These are phyloP conservation scores for Poa annua DNA, from an alignment of 176 grass and related monocot genomes.

Conservation along the genomic window DNA sequence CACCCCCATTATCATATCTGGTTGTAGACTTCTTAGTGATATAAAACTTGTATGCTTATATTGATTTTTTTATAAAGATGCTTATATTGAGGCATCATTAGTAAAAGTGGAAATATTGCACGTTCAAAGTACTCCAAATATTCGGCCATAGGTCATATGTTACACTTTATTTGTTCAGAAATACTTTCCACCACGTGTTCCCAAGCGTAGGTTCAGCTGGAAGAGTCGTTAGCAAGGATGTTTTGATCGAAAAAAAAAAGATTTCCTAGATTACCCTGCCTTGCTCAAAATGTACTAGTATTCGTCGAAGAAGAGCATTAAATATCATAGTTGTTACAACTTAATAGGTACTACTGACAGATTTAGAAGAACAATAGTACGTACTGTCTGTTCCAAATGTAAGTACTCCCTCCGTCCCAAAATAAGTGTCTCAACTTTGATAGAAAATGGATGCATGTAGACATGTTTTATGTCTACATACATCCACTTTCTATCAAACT, in stretches of 20 bases:
- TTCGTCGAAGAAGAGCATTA: background rate
- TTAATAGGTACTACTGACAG: conserved; percentile 14
- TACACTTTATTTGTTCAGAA: background rate
- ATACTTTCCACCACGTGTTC: background rate
- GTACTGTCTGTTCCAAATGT: background rate
- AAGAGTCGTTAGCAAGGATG: background rate
- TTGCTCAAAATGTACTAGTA: background rate
- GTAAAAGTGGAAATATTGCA: conserved; percentile 16
- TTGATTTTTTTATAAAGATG: conserved; percentile 15
- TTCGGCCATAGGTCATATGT: background rate
- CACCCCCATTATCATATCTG: background rate
- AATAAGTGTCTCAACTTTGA: too few relatives aligned
- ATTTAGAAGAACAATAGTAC: conserved; percentile 27
- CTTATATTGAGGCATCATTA: conserved; percentile 23
- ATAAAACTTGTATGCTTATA: conserved; percentile 34
- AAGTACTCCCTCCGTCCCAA: too few relatives aligned
- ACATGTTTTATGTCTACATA: too few relatives aligned
- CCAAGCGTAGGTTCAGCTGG: background rate
- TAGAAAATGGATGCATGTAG: too few relatives aligned
- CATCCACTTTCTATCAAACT: too few relatives aligned
- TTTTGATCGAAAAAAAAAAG: background rate
- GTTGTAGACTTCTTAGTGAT: background rate
- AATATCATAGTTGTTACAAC: conserved; percentile 14
- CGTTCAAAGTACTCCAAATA: conserved; percentile 14
- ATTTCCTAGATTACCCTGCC: background rate